phyloP scores from a whole-genome alignment of 23 red algal genomes.

The Gracilaria domingensis region DNA sequence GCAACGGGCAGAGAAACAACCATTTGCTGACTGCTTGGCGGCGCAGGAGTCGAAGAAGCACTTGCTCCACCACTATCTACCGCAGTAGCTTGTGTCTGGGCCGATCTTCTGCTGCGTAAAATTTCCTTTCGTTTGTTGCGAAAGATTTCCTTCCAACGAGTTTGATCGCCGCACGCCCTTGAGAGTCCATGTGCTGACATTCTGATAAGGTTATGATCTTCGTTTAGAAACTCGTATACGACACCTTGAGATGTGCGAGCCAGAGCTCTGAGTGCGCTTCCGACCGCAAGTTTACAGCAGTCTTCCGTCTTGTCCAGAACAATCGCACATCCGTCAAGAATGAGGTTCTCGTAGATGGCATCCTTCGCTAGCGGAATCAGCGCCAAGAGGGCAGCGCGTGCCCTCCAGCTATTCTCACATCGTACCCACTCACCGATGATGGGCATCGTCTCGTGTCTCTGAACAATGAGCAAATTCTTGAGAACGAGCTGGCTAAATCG shows the following conservation, averaged over 20 bases:
- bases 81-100: background rate
- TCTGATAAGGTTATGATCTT: conserved; percentile 25
- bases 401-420: conserved; percentile 16
- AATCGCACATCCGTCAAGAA: conserved; percentile 42
- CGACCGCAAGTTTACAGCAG: conserved; percentile 37
- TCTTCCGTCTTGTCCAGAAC: conserved; percentile 34
- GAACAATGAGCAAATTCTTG: conserved; percentile 18
- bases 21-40: background rate
- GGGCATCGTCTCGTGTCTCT: conserved; percentile 4
- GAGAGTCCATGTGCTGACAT: conserved; percentile 24
- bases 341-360: conserved; percentile 51
- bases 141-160: background rate
- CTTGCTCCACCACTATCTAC: background rate
- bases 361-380: conserved; percentile 36
- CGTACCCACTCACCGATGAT: conserved; percentile 25
- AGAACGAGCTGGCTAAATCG: conserved; percentile 39
- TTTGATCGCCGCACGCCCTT: conserved; percentile 31
- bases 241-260: conserved; percentile 6
- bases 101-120: background rate
- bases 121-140: conserved; percentile 7
- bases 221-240: conserved; percentile 48
- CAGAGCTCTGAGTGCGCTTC: conserved; percentile 53
- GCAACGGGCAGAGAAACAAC: background rate
- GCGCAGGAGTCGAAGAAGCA: background rate
- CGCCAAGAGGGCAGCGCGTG: conserved; percentile 46